Conservation (phyloP, 2,329 filamentous ascomycete species). For the Fusarium coffeatum region DNA sequence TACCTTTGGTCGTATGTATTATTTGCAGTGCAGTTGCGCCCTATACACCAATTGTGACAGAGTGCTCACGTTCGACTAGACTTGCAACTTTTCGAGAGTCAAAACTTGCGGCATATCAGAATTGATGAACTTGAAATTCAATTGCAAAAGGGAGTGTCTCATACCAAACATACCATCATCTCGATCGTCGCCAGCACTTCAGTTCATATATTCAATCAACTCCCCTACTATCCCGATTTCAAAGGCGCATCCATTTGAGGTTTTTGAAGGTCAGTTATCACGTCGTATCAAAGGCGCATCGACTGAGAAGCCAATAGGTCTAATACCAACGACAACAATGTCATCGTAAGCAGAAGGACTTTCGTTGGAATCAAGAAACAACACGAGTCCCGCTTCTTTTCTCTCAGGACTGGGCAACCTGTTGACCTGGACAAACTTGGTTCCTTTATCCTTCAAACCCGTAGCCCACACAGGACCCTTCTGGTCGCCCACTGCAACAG, state of each 20-base stretch:
- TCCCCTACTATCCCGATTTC: too few relatives aligned
- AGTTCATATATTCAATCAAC: too few relatives aligned
- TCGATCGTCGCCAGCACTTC: too few relatives aligned
- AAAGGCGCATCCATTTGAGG: too few relatives aligned
- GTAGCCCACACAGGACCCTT: not conserved
- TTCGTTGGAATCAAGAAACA: not conserved
- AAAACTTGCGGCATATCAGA: not conserved
- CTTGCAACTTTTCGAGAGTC: not conserved
- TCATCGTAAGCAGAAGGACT: not conserved
- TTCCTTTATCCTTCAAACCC: not conserved
- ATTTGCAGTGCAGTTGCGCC: fast-evolving
- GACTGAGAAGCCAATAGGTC: not conserved
- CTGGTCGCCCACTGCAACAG: not conserved
- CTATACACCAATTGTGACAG: fast-evolving
- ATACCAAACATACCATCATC: fast-evolving
- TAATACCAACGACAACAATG: not conserved
- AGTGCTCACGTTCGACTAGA: too few relatives aligned
- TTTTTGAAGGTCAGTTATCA: too few relatives aligned
- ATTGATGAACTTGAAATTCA: not conserved
- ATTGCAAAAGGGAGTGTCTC: not conserved
- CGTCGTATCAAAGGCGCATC: too few relatives aligned
- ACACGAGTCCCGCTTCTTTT: not conserved
- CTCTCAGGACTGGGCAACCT: not conserved
- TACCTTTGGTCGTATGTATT: not conserved
- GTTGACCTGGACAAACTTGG: not conserved